phyloP scores from a whole-genome alignment of 2,329 filamentous ascomycete species.

The Septoria linicola region DNA sequence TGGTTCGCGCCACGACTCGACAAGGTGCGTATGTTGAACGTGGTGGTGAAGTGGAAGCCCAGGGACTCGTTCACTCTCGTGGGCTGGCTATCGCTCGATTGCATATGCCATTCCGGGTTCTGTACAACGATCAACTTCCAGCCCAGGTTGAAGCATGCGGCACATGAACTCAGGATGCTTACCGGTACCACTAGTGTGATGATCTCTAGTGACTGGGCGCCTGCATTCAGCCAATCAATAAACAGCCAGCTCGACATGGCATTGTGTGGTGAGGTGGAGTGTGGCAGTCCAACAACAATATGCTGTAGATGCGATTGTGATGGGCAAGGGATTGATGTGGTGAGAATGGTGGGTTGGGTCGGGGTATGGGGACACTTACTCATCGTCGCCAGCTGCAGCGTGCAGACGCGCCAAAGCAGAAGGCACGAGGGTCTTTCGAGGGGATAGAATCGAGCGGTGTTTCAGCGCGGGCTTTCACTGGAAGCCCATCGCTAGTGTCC shows the following conservation, averaged over 20 bases:
- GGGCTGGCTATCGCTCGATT: constrained; percentile 17
- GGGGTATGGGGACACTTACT: constrained; percentile 1
- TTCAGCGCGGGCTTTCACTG: background rate
- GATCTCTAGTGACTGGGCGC: constrained; percentile 32
- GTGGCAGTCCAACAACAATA: too few relatives aligned
- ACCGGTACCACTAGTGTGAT: constrained; percentile 34
- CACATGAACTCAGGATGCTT: background rate
- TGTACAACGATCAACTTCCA: background rate
- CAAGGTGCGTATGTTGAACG: constrained; percentile 69
- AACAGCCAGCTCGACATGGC: constrained; percentile 19
- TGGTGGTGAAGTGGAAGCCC: constrained; percentile 40
- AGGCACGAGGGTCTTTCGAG: too few relatives aligned
- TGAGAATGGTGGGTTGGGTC: background rate
- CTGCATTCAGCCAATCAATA: constrained; percentile 26
- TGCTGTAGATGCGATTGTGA: too few relatives aligned
- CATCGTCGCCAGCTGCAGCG: background rate
- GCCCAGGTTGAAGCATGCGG: background rate
- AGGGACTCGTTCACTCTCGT: constrained; percentile 28
- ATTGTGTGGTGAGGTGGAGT: constrained; percentile 1
- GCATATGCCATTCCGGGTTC: constrained; percentile 27
- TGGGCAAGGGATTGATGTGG: too few relatives aligned
- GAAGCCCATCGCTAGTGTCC: constrained; percentile 1
- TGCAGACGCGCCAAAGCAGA: background rate
- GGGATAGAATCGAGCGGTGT: too few relatives aligned
- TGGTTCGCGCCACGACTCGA: constrained; percentile 64